A percentile compares a stretch with the other conserved stretches of the same genome.
phyloP scores from a whole-genome alignment of 2,329 filamentous ascomycete genomes.

The Claviceps quebecensis region DNA sequence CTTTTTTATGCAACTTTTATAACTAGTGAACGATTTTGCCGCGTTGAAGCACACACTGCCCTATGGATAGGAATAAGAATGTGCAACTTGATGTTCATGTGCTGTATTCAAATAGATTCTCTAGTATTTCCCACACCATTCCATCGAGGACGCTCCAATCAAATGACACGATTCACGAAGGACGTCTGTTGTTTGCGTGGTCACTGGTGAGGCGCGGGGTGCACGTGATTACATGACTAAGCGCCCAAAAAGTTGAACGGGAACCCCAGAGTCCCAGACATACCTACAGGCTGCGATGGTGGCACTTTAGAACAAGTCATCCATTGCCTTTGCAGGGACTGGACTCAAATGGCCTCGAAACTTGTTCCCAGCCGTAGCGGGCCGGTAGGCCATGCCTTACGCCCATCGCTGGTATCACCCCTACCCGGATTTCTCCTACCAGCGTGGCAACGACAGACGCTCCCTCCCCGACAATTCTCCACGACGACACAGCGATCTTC shows the following conservation, averaged over 20 bases:
- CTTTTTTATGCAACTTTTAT: no score
- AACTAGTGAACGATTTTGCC: background rate
- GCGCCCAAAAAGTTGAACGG: conserved; percentile 6
- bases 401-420: conserved; percentile 32
- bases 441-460: conserved; percentile 37
- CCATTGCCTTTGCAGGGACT: conserved; percentile 4
- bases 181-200: background rate
- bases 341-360: conserved; percentile 35
- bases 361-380: conserved; percentile 49
- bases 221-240: conserved; percentile 10
- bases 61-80: no score
- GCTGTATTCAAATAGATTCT: no score
- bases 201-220: no score
- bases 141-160: no score
- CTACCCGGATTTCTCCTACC: conserved; percentile 62
- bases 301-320: background rate
- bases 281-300: no score
- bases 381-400: conserved; percentile 42
- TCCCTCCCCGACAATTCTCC: conserved; percentile 45
- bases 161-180: background rate
- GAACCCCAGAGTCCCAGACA: no score
- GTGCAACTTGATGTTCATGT: no score
- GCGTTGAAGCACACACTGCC: background rate
- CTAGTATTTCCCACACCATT: no score
- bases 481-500: conserved; percentile 53